Percentiles rank a stretch among this genome's conserved stretches.
phyloP scores from a whole-genome alignment of 257 asterid genomes.

The Echium plantagineum region DNA sequence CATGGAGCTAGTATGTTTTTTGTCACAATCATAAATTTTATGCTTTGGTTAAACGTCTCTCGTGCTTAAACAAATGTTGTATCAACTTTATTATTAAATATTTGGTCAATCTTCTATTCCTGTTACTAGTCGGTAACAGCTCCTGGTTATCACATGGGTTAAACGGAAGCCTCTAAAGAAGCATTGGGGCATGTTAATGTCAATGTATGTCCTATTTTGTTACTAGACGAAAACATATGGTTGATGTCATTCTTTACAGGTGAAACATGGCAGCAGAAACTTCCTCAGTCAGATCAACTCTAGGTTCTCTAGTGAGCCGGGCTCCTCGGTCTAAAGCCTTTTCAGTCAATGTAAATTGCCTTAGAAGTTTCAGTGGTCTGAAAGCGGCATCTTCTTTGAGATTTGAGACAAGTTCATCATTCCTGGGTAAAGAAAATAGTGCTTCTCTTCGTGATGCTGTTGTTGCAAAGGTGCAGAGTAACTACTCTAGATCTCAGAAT shows the following conservation, averaged over 20 bases:
- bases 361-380: conserved; percentile 40
- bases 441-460: conserved; percentile 23
- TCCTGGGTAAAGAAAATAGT: conserved; percentile 35
- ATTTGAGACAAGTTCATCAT: conserved; percentile 30
- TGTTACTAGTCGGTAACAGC: too few species aligned
- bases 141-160: too few species aligned
- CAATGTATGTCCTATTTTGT: too few species aligned
- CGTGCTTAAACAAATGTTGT: too few species aligned
- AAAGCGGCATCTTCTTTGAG: conserved; percentile 28
- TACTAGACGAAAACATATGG: too few species aligned
- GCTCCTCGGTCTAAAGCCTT: conserved; percentile 33
- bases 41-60: too few species aligned
- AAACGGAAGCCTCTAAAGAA: too few species aligned
- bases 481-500: conserved; percentile 21
- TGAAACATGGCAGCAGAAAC: conserved; percentile 61
- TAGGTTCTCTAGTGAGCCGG: conserved; percentile 27
- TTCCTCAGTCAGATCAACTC: conserved; percentile 39
- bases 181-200: too few species aligned
- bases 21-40: too few species aligned
- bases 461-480: conserved; percentile 22
- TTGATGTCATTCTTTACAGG: conserved; percentile 25
- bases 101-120: too few species aligned
- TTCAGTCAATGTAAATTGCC: conserved; percentile 31
- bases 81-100: too few species aligned
- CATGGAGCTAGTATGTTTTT: too few species aligned